Evolutionary conservation across 2,329 filamentous ascomycete genomes (phyloP), one percentile per base, ranked within the genome.

Genomic region (Harringtonia lauricola): DNA sequence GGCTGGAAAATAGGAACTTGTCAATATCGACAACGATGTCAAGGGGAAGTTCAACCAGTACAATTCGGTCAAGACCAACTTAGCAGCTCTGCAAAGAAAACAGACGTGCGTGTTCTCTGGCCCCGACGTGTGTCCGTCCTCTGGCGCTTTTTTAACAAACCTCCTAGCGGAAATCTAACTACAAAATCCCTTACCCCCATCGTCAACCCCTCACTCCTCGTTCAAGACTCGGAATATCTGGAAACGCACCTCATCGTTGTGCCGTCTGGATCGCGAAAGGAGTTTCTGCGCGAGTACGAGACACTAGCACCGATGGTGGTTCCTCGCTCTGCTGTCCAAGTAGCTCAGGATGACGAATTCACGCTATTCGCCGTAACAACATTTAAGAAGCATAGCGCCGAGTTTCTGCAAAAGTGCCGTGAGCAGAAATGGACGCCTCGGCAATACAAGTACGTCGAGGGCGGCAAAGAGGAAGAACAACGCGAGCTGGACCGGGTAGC

Each of bases 11-110:
- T 51, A 92, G 85, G 92, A 96, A 68, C 76, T 94, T 43, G 74
- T 81, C 49, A 92, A 86, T 44, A 87, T 94, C 59, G 92, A 98
- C 69, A 95, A 88, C 62, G 92, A 96, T 60, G 86, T 96, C 64
- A 94, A 94, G 63, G 74, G 77, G 57, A 96, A 96, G 64, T 89
- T 90, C 68, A 86, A 78, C 62, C 89, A 95, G 66, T 95, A 96
- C 71, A 95, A 90, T 66, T 74, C 83, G 49, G 79, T 90, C 59
- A 95, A 94, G 68, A 83, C 85, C 43, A 90, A 81, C 51, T 76
- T 95, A 36, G 79, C 84, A 28, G 70, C 83, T 19, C 70, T 95
- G 41, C 83, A 95, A 63, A 79, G 90, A 54, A 89, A 83, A 64
- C 88, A 95, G 65, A 94, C 86, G 84, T 88, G 65, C 24, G 43